Conservation (phyloP, 2,329 filamentous ascomycete species). For the Dissoconium aciculare region DNA sequence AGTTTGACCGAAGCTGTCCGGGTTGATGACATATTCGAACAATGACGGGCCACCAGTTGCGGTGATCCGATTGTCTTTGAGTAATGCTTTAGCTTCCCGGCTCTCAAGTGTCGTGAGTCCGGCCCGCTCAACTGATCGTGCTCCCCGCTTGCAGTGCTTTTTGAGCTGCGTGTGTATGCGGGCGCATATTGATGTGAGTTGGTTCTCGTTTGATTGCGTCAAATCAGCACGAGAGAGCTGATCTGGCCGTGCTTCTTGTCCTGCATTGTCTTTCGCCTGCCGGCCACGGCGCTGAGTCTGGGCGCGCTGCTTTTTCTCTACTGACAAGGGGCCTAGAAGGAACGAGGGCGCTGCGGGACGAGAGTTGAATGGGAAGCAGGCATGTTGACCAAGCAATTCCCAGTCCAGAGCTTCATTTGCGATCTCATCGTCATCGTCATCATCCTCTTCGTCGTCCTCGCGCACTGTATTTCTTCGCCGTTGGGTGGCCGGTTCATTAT, state of each 20-base stretch:
- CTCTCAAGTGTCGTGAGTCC: constrained; percentile 18
- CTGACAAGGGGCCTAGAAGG: constrained; percentile 72
- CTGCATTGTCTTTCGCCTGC: constrained; percentile 52
- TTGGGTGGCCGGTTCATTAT: constrained; percentile 33
- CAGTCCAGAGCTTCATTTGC: constrained; percentile 72
- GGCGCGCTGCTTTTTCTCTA: constrained; percentile 69
- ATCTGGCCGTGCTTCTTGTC: constrained; percentile 57
- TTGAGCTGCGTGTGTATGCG: constrained; percentile 52
- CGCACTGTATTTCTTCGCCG: constrained; percentile 10
- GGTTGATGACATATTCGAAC: constrained; percentile 81
- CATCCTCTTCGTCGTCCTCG: constrained; percentile 10
- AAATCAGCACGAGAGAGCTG: constrained; percentile 63
- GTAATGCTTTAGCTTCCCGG: constrained; percentile 32
- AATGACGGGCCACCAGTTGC: constrained; percentile 58
- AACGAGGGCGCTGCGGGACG: constrained; percentile 71
- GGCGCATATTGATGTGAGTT: constrained; percentile 63
- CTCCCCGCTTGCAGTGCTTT: constrained; percentile 24
- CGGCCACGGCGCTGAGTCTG: constrained; percentile 55
- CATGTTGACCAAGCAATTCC: constrained; percentile 65
- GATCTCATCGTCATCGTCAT: constrained; percentile 50
- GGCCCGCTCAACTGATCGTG: constrained; percentile 11
- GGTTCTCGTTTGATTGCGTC: constrained; percentile 59
- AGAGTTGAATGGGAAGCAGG: constrained; percentile 55
- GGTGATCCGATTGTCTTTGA: constrained; percentile 51
- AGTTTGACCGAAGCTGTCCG: constrained; percentile 78